These are phyloP conservation scores for Coniochaeta hoffmannii DNA, from an alignment of 2,329 filamentous ascomycete genomes.

Conservation along the genomic window DNA sequence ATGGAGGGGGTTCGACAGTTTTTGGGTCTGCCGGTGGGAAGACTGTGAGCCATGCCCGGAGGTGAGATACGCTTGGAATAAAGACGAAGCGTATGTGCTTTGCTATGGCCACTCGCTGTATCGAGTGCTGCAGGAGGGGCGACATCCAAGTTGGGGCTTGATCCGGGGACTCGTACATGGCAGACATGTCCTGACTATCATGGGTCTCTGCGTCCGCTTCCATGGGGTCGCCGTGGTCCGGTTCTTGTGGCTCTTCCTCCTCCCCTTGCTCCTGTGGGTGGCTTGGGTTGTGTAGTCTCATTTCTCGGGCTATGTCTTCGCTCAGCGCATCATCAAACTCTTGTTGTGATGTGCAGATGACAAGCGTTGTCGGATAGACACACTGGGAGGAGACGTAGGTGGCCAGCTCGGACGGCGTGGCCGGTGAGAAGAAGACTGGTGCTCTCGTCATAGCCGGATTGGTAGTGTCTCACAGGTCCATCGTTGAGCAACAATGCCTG, in stretches of 20 bases:
- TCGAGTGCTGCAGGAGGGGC: conserved; percentile 51
- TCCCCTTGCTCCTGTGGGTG: conserved; percentile 1
- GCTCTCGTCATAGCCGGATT: neutral
- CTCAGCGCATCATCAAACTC: conserved; percentile 57
- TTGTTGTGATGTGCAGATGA: conserved; percentile 61
- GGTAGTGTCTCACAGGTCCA: neutral
- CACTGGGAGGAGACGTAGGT: conserved; percentile 53
- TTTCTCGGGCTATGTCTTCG: conserved; percentile 34
- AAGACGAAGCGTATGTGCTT: conserved; percentile 65
- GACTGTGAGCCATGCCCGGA: conserved; percentile 64
- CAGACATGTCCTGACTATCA: neutral
- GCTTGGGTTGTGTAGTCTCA: conserved; percentile 6
- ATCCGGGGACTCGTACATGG: neutral
- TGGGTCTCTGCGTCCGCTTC: conserved; percentile 8
- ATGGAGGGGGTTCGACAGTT: conserved; percentile 2
- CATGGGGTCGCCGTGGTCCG: conserved; percentile 3
- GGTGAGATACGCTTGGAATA: conserved; percentile 65
- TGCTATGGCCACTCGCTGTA: conserved; percentile 62
- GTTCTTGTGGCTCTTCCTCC: conserved; percentile 10
- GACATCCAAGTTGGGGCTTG: conserved; percentile 16
- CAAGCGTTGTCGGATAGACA: conserved; percentile 52
- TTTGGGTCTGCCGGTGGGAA: conserved; percentile 14
- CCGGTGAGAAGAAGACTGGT: conserved; percentile 42
- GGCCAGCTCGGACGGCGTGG: conserved; percentile 55
- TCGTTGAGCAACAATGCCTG: neutral